Base-by-base conservation (phyloP, 108 stramenopile species). In the Stephanodiscus minutulus region DNA sequence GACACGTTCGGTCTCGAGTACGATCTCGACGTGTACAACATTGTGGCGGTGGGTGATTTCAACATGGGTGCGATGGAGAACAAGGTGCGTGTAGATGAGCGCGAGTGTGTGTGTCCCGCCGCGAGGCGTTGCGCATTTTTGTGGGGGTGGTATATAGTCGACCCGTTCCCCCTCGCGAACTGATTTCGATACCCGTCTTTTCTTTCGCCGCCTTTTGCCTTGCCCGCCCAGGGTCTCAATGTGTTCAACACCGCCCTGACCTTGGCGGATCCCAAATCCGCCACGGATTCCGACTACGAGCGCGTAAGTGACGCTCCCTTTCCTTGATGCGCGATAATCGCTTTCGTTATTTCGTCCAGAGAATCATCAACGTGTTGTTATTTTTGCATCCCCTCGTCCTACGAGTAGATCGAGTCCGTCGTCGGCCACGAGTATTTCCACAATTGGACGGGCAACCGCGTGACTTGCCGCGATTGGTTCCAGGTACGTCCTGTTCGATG, bases 21-120 rank as follows among this genome's bases (percentile, higher is more conserved):
- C 69, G 98, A 98, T 82, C 74, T 98, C 41, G 96, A 95, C 77
- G 62, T 93, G 10, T 98, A 94, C 85, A 97, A 97, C 77, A 84
- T 98, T 68, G 98, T 98, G 3, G 96, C 96, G 25, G 92, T 93
- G 31, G 73, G 85, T 64, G 90, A 91, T 64, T 98, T 98, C 75
- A 96, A 96, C 76, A 92, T 93, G 87, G 94, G 98, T 11, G 94
- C 98, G 50, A 98, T 98, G 98, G 98, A 98, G 78, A 98, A 98
- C 82, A 97, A 97, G 83, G 81, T 43, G 46, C 15, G 56, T 57
- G n/a, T n/a, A n/a, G n/a, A n/a, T n/a, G n/a, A n/a, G n/a, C n/a
- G n/a, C n/a, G n/a, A n/a, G n/a, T n/a, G n/a, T n/a, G n/a, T n/a
- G n/a, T n/a, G n/a, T n/a, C n/a, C n/a, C n/a, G n/a, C n/a, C n/a